Conservation (phyloP, 345 rosid species). For the Pugionium dolabratum region DNA sequence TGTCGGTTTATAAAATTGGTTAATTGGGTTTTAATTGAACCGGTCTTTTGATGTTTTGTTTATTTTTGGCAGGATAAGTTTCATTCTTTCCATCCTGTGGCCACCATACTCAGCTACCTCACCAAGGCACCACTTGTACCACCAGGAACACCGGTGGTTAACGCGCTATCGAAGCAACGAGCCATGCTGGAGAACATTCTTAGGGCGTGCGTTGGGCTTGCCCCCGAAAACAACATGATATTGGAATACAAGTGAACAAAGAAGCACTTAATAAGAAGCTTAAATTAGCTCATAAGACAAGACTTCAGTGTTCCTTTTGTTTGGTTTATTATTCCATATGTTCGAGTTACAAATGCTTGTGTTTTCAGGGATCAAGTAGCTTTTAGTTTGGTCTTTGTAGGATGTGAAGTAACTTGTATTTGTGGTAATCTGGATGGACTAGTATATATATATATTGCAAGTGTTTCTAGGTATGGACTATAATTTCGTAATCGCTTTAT, state of each 20-base stretch:
- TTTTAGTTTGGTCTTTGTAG: constrained; percentile 33
- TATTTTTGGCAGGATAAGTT: constrained; percentile 70
- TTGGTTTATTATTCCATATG: constrained; percentile 12
- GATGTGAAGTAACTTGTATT: constrained; percentile 18
- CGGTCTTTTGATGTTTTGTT: neutral
- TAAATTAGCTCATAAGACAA: constrained; percentile 6
- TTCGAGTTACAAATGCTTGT: constrained; percentile 21
- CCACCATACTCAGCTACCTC: constrained; percentile 95
- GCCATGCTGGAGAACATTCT: constrained; percentile 97
- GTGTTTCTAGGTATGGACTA: constrained; percentile 18
- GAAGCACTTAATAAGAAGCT: constrained; percentile 16
- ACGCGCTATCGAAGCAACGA: constrained; percentile 91
- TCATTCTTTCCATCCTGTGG: constrained; percentile 97
- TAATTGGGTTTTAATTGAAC: neutral
- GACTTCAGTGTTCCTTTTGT: constrained; percentile 16
- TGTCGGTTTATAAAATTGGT: neutral
- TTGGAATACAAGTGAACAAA: constrained; percentile 75
- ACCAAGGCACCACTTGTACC: constrained; percentile 95
- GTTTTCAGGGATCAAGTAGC: constrained; percentile 28
- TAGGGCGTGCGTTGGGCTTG: constrained; percentile 90
- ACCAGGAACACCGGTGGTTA: constrained; percentile 93
- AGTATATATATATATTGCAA: constrained; percentile 7
- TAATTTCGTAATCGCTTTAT: constrained; percentile 6
- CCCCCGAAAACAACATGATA: constrained; percentile 98
- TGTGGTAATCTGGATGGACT: constrained; percentile 28